Percentiles rank a stretch among this genome's conserved stretches.
Evolutionary conservation across 2,329 filamentous ascomycete genomes (phyloP).

Genomic region (Mycosphaerella sp.): DNA sequence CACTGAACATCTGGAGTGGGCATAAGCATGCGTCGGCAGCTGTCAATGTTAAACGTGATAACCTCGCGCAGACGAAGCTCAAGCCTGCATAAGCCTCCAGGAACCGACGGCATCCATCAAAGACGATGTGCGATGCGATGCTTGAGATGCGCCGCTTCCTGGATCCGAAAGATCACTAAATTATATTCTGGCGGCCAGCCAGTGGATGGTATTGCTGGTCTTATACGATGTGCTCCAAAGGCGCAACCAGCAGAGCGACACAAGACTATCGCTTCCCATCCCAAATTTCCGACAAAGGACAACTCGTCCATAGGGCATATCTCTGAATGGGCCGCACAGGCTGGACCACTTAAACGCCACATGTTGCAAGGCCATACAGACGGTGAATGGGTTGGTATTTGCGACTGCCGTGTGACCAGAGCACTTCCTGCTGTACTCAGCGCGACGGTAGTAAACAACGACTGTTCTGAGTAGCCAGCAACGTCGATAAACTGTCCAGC

Average conservation of each 20-base stretch:
- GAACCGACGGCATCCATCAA: neutral
- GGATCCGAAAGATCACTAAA: neutral
- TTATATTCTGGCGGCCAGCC: neutral
- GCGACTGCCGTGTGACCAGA: neutral
- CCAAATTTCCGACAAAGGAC: neutral
- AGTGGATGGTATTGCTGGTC: neutral
- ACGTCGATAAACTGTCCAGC: neutral
- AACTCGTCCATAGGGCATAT: constrained; percentile 1
- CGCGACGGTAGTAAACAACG: neutral
- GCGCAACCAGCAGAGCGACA: neutral
- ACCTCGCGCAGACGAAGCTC: neutral
- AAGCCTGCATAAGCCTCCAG: neutral
- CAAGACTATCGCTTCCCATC: constrained; percentile 5
- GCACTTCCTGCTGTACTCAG: neutral
- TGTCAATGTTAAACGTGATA: constrained; percentile 1
- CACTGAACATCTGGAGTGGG: neutral
- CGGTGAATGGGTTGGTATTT: neutral
- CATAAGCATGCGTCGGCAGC: neutral
- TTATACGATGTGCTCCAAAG: neutral
- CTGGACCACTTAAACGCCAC: constrained; percentile 11
- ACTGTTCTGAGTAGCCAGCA: neutral
- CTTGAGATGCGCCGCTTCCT: no score
- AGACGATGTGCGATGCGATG: neutral
- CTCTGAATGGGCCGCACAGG: neutral
- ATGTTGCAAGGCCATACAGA: constrained; percentile 3